phyloP scores from a whole-genome alignment of 2,329 filamentous ascomycete species.

The Curvularia sp. region DNA sequence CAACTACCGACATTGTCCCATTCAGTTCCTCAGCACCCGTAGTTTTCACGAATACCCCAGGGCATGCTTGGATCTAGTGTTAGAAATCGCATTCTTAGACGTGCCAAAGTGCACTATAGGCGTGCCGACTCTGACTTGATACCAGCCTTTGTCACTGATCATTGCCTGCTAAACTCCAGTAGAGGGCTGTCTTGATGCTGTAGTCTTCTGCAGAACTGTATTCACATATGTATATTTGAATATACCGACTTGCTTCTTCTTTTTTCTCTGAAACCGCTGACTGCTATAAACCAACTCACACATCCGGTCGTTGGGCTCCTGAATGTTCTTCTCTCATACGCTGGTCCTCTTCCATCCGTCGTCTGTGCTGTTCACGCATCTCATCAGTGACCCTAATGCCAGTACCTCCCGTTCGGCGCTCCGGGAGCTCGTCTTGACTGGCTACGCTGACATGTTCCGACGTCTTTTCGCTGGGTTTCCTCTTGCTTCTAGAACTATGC shows the following conservation, averaged over 20 bases:
- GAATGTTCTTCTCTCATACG: constrained; percentile 6
- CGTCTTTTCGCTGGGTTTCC: constrained; percentile 11
- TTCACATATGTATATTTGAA: neutral
- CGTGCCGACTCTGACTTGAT: neutral
- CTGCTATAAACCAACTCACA: neutral
- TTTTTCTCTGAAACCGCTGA: neutral
- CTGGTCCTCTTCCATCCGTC: constrained; percentile 10
- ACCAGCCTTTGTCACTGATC: neutral
- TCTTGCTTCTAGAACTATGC: constrained; percentile 14
- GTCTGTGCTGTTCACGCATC: constrained; percentile 10
- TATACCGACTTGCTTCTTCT: neutral
- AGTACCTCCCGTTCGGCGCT: constrained; percentile 7
- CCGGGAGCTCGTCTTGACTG: constrained; percentile 24
- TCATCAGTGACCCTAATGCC: constrained; percentile 15
- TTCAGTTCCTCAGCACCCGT: too few species aligned
- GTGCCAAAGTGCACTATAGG: neutral
- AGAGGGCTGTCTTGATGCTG: neutral
- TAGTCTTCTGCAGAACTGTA: neutral
- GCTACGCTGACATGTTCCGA: constrained; percentile 12
- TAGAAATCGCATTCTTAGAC: neutral
- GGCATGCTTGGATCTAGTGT: neutral
- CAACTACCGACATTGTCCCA: neutral
- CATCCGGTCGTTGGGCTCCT: neutral
- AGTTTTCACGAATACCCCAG: neutral
- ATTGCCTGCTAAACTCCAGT: neutral